These are phyloP conservation scores for Pyrenophora seminiperda DNA, from an alignment of 2,329 filamentous ascomycete genomes.

Conservation along the genomic window DNA sequence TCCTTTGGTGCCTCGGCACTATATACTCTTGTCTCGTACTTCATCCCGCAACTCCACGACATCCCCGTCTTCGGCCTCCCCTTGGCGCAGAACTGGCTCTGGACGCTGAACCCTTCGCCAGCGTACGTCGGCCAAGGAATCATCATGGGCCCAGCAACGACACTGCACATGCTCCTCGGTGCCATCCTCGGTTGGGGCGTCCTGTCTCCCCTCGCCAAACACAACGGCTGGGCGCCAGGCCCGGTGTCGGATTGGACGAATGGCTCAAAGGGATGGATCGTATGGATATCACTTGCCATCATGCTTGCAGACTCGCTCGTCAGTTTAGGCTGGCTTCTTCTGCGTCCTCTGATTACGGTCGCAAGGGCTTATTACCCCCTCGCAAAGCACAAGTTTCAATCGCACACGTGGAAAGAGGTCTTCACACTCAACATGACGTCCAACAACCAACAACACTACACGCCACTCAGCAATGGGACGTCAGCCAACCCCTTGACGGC, in stretches of 20 bases:
- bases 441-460: conserved; percentile 50
- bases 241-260: conserved; percentile 85
- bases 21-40: conserved; percentile 82
- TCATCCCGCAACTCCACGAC: conserved; percentile 81
- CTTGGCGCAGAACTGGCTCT: conserved; percentile 82
- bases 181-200: conserved; percentile 89
- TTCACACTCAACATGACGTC: conserved; percentile 41
- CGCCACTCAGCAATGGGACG: conserved; percentile 37
- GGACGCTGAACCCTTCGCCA: conserved; percentile 95
- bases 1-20: conserved; percentile 65
- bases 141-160: conserved; percentile 97
- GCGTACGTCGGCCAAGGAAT: conserved; percentile 97
- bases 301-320: conserved; percentile 95
- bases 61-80: conserved; percentile 82
- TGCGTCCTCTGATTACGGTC: conserved; percentile 65
- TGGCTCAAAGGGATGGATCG: conserved; percentile 97
- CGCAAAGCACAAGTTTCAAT: conserved; percentile 31
- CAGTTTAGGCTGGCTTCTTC: conserved; percentile 78
- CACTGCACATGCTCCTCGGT: conserved; percentile 91
- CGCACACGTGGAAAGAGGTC: conserved; percentile 46
- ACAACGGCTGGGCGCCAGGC: conserved; percentile 85
- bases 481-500: conserved; percentile 29
- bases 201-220: conserved; percentile 85
- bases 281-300: conserved; percentile 93
- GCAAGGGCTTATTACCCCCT: conserved; percentile 48